Conservation (phyloP, 225 moss, liverwort and hornwort genomes). For the Physcomitrium patens region DNA sequence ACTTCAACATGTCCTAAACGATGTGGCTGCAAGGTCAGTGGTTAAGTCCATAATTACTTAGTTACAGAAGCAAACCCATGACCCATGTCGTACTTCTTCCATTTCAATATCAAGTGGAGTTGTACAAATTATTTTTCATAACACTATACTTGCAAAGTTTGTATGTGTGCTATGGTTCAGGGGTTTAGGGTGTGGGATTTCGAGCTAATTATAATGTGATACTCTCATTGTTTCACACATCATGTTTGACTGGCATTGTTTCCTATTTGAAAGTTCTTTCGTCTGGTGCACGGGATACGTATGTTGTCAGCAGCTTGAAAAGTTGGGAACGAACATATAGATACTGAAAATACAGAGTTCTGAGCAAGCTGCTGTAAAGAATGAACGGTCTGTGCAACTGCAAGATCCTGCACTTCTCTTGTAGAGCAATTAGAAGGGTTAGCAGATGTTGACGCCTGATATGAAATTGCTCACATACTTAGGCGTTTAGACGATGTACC, state of each 20-base stretch:
- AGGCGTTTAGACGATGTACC: no score
- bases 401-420: slow-evolving; percentile 59
- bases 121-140: background rate
- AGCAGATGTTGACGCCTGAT: slow-evolving; percentile 64
- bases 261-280: slow-evolving; percentile 26
- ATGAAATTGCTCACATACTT: slow-evolving; percentile 46
- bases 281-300: slow-evolving; percentile 22
- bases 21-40: slow-evolving; percentile 57
- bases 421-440: slow-evolving; percentile 62
- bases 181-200: no score
- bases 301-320: slow-evolving; percentile 69
- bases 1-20: slow-evolving; percentile 60
- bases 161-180: slow-evolving; percentile 11
- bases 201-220: background rate
- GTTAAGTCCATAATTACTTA: slow-evolving; percentile 66
- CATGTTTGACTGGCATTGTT: slow-evolving; percentile 15
- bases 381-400: slow-evolving; percentile 69
- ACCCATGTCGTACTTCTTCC: slow-evolving; percentile 22
- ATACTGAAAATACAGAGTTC: slow-evolving; percentile 37
- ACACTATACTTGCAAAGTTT: background rate
- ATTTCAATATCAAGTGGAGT: background rate
- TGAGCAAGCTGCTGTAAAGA: slow-evolving; percentile 82
- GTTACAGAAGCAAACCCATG: slow-evolving; percentile 56
- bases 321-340: slow-evolving; percentile 42
- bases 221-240: no score